Base-by-base conservation (phyloP, 495 filamentous ascomycete genomes). In the Corynascus novoguineensis region DNA sequence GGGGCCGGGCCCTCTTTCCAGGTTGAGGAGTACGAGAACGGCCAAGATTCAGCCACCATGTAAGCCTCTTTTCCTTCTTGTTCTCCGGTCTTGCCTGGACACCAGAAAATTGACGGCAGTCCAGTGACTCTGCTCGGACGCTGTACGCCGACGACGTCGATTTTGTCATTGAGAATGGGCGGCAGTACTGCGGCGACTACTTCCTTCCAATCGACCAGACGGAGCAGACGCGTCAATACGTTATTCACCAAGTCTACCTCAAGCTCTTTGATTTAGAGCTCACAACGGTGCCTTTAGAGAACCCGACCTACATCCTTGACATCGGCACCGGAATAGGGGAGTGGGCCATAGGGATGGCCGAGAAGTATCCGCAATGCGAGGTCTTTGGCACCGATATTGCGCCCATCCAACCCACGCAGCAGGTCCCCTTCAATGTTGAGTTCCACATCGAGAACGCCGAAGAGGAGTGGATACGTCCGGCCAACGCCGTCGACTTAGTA, bases 131-230 rank as follows among this genome's bases (percentile, higher is more conserved):
- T 53, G 83, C 84, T 21, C 77, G 75, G 49, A 87, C 85, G 5
- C 68, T 86, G 47, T 81, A 79, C 52, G 77, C 78, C 50, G 67
- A 77, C 8, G 77, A 79, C 55, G 68, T 87, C 47, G 73, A 81
- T 57, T 79, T 78, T 58, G 65, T 80, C 31, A 60, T 76, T 19
- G 86, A 89, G 60, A 79, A 90, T 69, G 83, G 77, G 38, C 82
- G 87, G 21, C 77, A 80, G 57, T 92, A 92, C 68, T 84, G 80
- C 65, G 75, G 79, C 28, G 73, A 74, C 51, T 91, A 90, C 69
- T 86, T 78, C 68, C 86, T 90, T 83, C 88, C 88, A 29, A 85
- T 86, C 68, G 88, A 92, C 62, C 81, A 87, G 55, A 70, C 78
- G 35, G 88, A 92, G 64, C 84, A 89, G 63, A 85, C 80, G 17